Evolutionary conservation across 306 rosid genomes (phyloP), one percentile per base, ranked within the genome.

Genomic region (Vigna hirtella): DNA sequence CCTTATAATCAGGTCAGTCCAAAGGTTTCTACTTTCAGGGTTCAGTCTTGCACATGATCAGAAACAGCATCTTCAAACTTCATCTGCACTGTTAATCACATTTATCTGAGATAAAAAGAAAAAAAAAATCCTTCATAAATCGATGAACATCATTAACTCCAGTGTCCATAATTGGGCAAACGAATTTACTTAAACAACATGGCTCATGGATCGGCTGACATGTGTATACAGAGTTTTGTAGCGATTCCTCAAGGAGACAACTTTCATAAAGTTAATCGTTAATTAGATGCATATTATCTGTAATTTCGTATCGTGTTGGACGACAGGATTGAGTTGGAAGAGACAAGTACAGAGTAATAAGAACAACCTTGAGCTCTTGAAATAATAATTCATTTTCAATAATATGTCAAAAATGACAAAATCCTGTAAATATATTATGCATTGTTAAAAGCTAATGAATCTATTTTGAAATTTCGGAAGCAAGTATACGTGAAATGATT

Each of bases 341-440:
- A 11, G 86, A 80, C 76, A 76, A 66, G 57, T 36, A 70, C 70
- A 70, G 82, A 20, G 72, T 75, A 69, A 69, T 70, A 63, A 55
- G 75, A 83, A 79, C 83, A 70, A 68, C 74, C 18, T 32, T 18
- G 22, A 47, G 63, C 22, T 67, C 40, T 61, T 16, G 24, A 32
- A 16, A 43, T 56, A 1, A 56, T 12, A 1, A 56, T 12, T 47
- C 69, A 61, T 26, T 59, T 15, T 62, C 38, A 12, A 66, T 47
- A 63, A 59, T 45, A 36, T 14, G 24, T 57, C 72, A 66, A 83
- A 83, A 62, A 64, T 62, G 82, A 57, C 83, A 56, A 73, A 56
- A 14, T 16, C 2, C 38, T 9, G 2, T 13, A 58, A 30, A 12
- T 71, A 52, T 16, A 26, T 53, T 63, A 50, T 76, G 64, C 63